Evolutionary conservation across 345 rosid genomes (phyloP).

Genomic region (Raphanus raphanistrum): DNA sequence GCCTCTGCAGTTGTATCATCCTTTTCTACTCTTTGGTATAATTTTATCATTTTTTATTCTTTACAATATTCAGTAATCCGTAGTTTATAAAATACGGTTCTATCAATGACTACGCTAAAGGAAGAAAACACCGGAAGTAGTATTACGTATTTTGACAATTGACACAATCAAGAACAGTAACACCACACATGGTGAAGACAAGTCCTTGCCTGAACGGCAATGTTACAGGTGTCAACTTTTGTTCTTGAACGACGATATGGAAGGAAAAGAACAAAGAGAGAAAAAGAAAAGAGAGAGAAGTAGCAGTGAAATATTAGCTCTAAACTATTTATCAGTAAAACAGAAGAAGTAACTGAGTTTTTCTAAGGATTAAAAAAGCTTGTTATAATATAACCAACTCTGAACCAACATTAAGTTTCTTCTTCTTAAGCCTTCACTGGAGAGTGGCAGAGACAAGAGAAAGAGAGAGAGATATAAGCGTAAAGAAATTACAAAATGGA

Average conservation of each 20-base stretch:
- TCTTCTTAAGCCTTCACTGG: slow-evolving; percentile 16
- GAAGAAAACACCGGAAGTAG: background rate
- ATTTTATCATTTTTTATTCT: too few species aligned
- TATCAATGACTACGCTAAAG: background rate
- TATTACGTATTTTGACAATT: background rate
- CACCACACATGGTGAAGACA: background rate
- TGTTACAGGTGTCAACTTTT: background rate
- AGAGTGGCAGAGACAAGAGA: slow-evolving; percentile 8
- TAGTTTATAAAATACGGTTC: too few species aligned
- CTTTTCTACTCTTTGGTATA: too few species aligned
- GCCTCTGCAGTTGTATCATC: too few species aligned
- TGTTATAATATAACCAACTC: background rate
- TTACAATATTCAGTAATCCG: too few species aligned
- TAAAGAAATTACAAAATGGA: slow-evolving; percentile 64
- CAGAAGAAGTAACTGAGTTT: background rate
- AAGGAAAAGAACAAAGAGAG: background rate
- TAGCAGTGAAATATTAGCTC: slow-evolving; percentile 18
- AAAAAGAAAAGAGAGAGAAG: background rate
- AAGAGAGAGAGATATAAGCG: background rate
- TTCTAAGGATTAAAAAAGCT: background rate
- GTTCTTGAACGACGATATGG: background rate
- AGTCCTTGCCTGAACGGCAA: background rate
- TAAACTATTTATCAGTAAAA: slow-evolving; percentile 11
- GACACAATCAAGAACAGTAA: background rate
- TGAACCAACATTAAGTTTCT: background rate